A percentile compares a stretch with the other conserved stretches of the same genome.
These are phyloP conservation scores for Backusella westeae DNA, from an alignment of 192 early-diverging fungal genomes.

Conservation along the genomic window DNA sequence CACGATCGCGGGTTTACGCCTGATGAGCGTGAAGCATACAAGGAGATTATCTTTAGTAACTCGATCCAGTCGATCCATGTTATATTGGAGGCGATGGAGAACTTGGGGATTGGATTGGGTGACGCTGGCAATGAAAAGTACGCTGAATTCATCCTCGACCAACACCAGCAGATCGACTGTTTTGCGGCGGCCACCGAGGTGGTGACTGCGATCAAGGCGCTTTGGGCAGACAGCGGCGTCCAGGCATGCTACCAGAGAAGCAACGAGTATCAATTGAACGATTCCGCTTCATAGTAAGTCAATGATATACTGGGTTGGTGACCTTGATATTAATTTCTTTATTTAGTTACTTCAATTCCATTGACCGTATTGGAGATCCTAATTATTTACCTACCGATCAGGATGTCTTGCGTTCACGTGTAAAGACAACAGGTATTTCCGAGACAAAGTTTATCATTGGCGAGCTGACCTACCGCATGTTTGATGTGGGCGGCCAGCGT, in stretches of 20 bases:
- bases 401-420: conserved; percentile 90
- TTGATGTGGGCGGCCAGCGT: conserved; percentile 43
- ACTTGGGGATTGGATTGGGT: conserved; percentile 71
- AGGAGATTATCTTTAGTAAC: conserved; percentile 94
- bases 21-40: conserved; percentile 87
- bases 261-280: conserved; percentile 87
- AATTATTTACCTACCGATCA: conserved; percentile 91
- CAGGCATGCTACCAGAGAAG: conserved; percentile 57
- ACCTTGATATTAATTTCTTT: background rate
- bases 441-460: conserved; percentile 94
- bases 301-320: background rate
- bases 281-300: conserved; percentile 85
- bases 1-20: conserved; percentile 86
- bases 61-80: conserved; percentile 93
- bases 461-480: conserved; percentile 60
- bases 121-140: conserved; percentile 62
- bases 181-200: conserved; percentile 74
- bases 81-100: conserved; percentile 92
- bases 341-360: conserved; percentile 85
- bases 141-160: conserved; percentile 68
- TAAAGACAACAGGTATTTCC: conserved; percentile 96
- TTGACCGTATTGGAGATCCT: conserved; percentile 80
- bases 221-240: conserved; percentile 73
- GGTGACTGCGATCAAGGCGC: conserved; percentile 64
- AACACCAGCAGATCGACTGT: conserved; percentile 88